Evolutionary conservation across 192 early-diverging fungal species (phyloP).

Genomic region (Funneliformis geosporum): DNA sequence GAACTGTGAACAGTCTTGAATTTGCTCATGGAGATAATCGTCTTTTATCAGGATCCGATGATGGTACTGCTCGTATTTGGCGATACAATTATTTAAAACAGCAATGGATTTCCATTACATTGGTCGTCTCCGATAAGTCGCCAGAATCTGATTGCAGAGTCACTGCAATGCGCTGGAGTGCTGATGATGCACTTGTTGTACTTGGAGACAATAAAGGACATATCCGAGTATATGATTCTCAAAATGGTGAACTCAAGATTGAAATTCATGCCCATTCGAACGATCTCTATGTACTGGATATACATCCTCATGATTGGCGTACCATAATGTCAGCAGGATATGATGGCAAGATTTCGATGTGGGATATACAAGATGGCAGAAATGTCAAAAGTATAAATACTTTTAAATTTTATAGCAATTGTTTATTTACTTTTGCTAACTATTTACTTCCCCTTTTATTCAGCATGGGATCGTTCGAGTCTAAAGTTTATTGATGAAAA

Average conservation of each 20-base stretch:
- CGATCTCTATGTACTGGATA: conserved; percentile 73
- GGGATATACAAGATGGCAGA: conserved; percentile 68
- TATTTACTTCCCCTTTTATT: not conserved
- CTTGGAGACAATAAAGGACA: conserved; percentile 69
- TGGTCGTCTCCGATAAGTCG: not conserved
- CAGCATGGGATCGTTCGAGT: not conserved
- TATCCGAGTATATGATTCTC: conserved; percentile 66
- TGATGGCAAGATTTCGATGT: conserved; percentile 79
- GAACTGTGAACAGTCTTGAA: conserved; percentile 70
- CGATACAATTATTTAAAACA: conserved; percentile 49
- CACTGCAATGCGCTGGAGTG: conserved; percentile 68
- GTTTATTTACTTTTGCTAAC: not conserved
- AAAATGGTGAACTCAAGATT: conserved; percentile 57
- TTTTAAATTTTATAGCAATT: not conserved
- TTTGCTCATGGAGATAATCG: conserved; percentile 70
- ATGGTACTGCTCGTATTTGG: conserved; percentile 82
- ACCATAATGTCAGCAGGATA: conserved; percentile 79
- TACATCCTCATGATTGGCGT: conserved; percentile 72
- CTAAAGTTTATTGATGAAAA: not conserved
- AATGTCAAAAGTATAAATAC: conserved; percentile 57
- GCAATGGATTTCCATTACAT: conserved; percentile 54
- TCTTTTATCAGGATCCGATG: conserved; percentile 71
- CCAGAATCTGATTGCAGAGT: conserved; percentile 36
- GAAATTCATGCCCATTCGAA: conserved; percentile 59
- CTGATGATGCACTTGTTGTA: conserved; percentile 68